Evolutionary conservation across 176 grass and related monocot genomes (phyloP), one percentile per base, ranked within the genome.

Genomic region (Triticum urartu): DNA sequence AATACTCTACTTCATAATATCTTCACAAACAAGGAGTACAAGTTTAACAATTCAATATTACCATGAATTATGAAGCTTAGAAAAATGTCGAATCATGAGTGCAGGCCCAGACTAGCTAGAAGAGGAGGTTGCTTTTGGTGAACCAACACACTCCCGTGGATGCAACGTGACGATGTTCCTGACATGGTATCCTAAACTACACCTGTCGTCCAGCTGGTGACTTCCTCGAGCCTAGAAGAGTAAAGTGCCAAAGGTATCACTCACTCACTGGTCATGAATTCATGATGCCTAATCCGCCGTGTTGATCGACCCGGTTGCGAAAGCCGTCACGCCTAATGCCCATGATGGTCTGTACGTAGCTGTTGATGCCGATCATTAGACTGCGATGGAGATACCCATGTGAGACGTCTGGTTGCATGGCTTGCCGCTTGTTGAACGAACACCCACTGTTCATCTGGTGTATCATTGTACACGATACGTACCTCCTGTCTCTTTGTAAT

Each of bases 291-390:
- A 85, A 68, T 14, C 26, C 38, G 34, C 40, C 11, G 56, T 21
- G 56, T 35, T 69, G 32, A 11, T 28, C 22, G 24, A 34, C 35
- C n/a, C 84, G 3, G 62, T 68, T 52, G 77, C 58, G 11, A 9
- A 63, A 63, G 34, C 68, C 66, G 66, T 83, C 68, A 59, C 21
- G 81, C 12, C 43, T 69, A 34, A 32, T 30, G 63, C 1, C 65
- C 43, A 47, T 6, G 2, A 50, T 71, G 34, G 68, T 12, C 68
- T 18, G 35, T 52, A 28, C 12, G 38, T 39, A 33, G 66, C 13
- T 72, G 32, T 36, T 68, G 64, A 56, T 52, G 24, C 54, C 6
- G 65, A 82, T 80, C 45, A 80, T 79, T 79, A 36, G 32, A 9
- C 75, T 59, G 1, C 8, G 76, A 39, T 45, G 5, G 22, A 45